Evolutionary conservation across 2,329 filamentous ascomycete genomes (phyloP), one percentile per base, ranked within the genome.

Genomic region (Dactylellina drechsleri): DNA sequence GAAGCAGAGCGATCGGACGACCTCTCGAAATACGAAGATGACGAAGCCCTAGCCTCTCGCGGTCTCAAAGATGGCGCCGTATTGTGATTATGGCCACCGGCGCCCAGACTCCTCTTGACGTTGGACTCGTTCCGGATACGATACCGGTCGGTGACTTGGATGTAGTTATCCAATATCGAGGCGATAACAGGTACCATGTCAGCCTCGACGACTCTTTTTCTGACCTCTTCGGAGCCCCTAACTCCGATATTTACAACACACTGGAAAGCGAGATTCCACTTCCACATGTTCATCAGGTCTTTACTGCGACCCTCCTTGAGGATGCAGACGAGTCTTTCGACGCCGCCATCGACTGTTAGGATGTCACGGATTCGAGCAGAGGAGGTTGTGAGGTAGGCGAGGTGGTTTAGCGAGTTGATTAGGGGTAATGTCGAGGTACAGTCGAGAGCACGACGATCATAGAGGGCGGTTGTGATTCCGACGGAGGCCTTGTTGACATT

Each of bases 261-360:
- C 83, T 98, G 95, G 82, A 99, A 99, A 62, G 95, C 95, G 77
- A 99, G 87, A 81, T 97, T 99, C 95, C 95, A 99, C 84, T 98
- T 98, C 95, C 95, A 99, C 92, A 97, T 97, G 82, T 97, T 94
- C 94, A 98, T 97, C 89, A 97, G 91, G 82, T 99, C 94, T 83
- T 93, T 96, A 84, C 92, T 97, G 81, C 95, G 88, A 77, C 95
- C 95, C 83, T 97, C 92, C 83, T 99, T 99, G 82, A 99, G 88
- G 81, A 99, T 97, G 87, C 93, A 97, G 81, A 99, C 92, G 79
- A 99, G 85, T 78, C 94, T 86, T 85, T 99, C 95, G 82, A 99
- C 95, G 77, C 95, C 95, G 83, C 95, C 95, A 91, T 99, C 95
- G 84, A 99, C 92, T 68, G 94, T 98, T 78, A 99, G 87, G 77